Conservation (phyloP, 2,329 filamentous ascomycete species). For the Penicillium freii region DNA sequence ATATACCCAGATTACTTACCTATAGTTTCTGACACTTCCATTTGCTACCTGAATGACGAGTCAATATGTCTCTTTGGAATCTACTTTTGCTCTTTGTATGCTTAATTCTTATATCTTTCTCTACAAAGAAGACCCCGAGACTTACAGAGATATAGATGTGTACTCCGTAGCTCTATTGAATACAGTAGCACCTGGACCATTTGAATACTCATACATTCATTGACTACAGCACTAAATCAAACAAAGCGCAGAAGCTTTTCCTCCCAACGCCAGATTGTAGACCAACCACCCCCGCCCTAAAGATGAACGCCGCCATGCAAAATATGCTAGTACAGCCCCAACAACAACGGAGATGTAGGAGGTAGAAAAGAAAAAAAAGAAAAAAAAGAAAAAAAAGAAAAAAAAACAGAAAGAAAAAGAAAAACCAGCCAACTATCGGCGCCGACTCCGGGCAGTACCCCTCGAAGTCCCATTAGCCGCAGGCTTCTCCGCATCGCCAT, state of each 20-base stretch:
- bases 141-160: background rate
- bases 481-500: constrained; percentile 32
- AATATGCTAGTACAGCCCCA: background rate
- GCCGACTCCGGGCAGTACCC: constrained; percentile 31
- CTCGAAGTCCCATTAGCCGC: constrained; percentile 20
- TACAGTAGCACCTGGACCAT: too few relatives aligned
- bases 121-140: too few relatives aligned
- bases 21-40: background rate
- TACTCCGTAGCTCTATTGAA: background rate
- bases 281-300: background rate
- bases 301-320: constrained; percentile 3
- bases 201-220: background rate
- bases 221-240: background rate
- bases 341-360: background rate
- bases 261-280: background rate
- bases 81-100: background rate
- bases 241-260: background rate
- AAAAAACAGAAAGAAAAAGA: too few relatives aligned
- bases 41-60: background rate
- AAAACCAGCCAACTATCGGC: constrained; percentile 24
- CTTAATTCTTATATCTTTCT: background rate
- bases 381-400: background rate
- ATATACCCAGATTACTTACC: constrained; percentile 10
- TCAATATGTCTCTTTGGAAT: background rate
- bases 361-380: background rate